Conservation (phyloP, 108 stramenopile genomes). For the Cyclostephanos invisitatus region DNA sequence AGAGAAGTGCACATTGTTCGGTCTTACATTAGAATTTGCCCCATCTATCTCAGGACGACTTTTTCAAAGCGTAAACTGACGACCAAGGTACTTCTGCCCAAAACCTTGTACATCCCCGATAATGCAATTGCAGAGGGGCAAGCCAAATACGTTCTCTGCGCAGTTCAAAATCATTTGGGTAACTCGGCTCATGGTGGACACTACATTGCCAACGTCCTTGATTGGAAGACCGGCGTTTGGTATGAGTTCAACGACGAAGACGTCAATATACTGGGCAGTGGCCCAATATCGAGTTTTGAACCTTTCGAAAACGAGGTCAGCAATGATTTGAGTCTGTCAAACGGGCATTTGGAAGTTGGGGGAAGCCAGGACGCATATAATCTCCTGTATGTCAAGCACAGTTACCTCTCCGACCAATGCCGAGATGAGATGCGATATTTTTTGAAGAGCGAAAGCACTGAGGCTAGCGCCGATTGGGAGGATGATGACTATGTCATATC, state of each 20-base stretch:
- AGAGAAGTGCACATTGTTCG: conserved; percentile 8
- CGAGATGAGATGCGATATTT: conserved; percentile 20
- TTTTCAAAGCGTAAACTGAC: conserved; percentile 70
- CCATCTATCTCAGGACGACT: conserved; percentile 22
- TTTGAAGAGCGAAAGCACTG: conserved; percentile 10
- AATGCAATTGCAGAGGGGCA: conserved; percentile 1
- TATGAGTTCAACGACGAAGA: conserved; percentile 86
- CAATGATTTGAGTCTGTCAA: neutral
- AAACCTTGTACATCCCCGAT: conserved; percentile 42
- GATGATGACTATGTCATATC: neutral
- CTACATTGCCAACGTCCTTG: conserved; percentile 84
- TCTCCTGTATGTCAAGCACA: conserved; percentile 81
- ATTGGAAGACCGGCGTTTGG: conserved; percentile 85
- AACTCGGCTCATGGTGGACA: conserved; percentile 83
- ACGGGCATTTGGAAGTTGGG: conserved; percentile 15
- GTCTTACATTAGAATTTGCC: too few relatives aligned
- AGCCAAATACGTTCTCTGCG: conserved; percentile 61
- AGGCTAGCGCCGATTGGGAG: neutral
- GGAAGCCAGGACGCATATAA: conserved; percentile 85
- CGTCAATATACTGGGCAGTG: conserved; percentile 60
- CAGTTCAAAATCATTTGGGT: conserved; percentile 84
- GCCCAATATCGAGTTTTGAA: conserved; percentile 60
- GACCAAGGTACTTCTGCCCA: conserved; percentile 71
- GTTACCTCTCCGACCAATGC: conserved; percentile 51
- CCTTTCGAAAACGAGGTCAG: conserved; percentile 23